Evolutionary conservation across 1,139 yeast species (phyloP).

Genomic region (Yamadazyma sp.): DNA sequence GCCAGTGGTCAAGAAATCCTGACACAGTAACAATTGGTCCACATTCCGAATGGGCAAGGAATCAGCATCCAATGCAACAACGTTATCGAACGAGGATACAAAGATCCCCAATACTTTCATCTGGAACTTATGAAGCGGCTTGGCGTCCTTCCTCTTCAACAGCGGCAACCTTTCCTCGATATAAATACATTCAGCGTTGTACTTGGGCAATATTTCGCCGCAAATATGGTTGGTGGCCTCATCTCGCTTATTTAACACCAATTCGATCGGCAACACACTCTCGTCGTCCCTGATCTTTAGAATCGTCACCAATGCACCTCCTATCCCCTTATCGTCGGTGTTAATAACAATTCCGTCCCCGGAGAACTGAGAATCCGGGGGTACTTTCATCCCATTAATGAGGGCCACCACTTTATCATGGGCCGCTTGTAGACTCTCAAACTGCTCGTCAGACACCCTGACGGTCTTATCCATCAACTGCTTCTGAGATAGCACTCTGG

Average conservation of each 20-base stretch:
- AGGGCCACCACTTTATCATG: conserved; percentile 27
- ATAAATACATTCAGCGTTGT: conserved; percentile 33
- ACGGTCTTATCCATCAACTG: conserved; percentile 21
- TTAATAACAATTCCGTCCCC: conserved; percentile 40
- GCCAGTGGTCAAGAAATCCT: conserved; percentile 27
- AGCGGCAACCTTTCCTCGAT: conserved; percentile 21
- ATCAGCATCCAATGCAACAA: conserved; percentile 36
- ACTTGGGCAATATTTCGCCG: conserved; percentile 27
- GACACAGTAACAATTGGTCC: conserved; percentile 25
- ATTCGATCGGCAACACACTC: conserved; percentile 35
- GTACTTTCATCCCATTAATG: conserved; percentile 24
- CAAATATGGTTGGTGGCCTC: conserved; percentile 32
- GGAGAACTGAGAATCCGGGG: conserved; percentile 18
- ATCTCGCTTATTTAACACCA: conserved; percentile 25
- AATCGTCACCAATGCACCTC: conserved; percentile 29
- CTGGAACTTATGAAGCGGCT: conserved; percentile 23
- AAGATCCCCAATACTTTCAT: conserved; percentile 33
- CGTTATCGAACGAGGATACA: conserved; percentile 35
- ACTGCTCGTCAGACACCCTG: conserved; percentile 20
- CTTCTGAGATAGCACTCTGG: conserved; percentile 19
- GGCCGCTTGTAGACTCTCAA: conserved; percentile 20
- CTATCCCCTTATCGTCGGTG: conserved; percentile 30
- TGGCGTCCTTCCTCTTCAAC: conserved; percentile 6
- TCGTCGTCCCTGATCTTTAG: conserved; percentile 35
- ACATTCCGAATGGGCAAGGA: conserved; percentile 34